Percentiles rank a stretch among this genome's conserved stretches.
phyloP scores from a whole-genome alignment of 176 grass and related monocot species.

The Luzula sylvatica region DNA sequence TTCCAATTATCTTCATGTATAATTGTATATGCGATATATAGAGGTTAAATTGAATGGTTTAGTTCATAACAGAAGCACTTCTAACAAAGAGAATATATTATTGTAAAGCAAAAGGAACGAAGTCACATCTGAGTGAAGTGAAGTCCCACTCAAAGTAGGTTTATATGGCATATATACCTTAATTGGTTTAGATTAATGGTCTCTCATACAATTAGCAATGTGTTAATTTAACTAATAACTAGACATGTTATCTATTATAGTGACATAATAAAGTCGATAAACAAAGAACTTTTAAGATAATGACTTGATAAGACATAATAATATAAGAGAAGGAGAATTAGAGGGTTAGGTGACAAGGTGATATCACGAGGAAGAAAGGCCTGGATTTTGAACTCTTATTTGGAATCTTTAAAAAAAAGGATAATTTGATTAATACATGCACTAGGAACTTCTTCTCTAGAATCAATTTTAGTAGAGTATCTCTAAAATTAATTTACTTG shows the following conservation, averaged over 20 bases:
- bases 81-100: too few species aligned
- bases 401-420: constrained; percentile 9
- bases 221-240: constrained; percentile 22
- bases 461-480: background rate
- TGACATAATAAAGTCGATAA: background rate
- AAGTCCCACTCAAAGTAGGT: background rate
- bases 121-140: background rate
- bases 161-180: background rate
- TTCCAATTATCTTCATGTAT: too few species aligned
- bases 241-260: constrained; percentile 4
- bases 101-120: too few species aligned
- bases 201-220: constrained; percentile 22
- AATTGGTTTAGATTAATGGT: background rate
- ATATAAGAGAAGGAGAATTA: constrained; percentile 7
- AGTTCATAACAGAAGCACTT: too few species aligned
- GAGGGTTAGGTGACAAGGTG: constrained; percentile 57
- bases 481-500: background rate
- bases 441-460: background rate
- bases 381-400: constrained; percentile 3
- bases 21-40: too few species aligned
- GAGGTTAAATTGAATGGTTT: too few species aligned
- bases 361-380: constrained; percentile 39
- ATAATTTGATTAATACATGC: too few species aligned
- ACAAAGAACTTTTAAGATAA: constrained; percentile 2
- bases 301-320: constrained; percentile 11